Evolutionary conservation across 148 eudicot species (phyloP).

Genomic region (Amaranthus cruentus): DNA sequence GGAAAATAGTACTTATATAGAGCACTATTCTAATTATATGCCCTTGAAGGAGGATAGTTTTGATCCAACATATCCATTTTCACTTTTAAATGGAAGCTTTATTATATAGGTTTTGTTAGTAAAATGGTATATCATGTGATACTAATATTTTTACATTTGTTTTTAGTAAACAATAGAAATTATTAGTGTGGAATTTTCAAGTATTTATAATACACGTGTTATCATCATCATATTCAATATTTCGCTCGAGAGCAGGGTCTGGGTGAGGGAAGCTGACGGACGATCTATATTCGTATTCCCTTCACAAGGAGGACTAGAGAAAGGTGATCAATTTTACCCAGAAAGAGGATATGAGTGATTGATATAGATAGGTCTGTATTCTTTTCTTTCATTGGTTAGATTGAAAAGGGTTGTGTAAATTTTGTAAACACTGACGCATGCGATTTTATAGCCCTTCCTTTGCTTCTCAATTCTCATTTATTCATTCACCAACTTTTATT

Average conservation of each 20-base stretch:
- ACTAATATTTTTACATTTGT: too few species aligned
- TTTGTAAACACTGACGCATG: too few species aligned
- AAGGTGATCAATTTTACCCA: too few species aligned
- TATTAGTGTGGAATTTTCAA: neutral
- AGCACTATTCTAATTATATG: constrained; percentile 2
- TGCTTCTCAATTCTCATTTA: too few species aligned
- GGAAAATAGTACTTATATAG: neutral
- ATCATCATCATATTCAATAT: too few species aligned
- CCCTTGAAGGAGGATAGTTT: neutral
- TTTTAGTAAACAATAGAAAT: neutral
- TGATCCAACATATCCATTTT: constrained; percentile 63
- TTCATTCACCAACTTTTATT: too few species aligned
- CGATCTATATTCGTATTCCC: too few species aligned
- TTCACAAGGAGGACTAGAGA: too few species aligned
- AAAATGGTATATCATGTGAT: neutral
- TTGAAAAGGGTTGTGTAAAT: too few species aligned
- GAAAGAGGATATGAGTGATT: neutral
- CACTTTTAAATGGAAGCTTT: constrained; percentile 59
- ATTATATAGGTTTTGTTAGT: constrained; percentile 23
- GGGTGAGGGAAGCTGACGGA: too few species aligned
- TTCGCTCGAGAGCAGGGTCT: too few species aligned
- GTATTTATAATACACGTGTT: neutral
- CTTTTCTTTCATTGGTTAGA: neutral
- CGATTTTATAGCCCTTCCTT: too few species aligned
- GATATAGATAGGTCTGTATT: neutral